Evolutionary conservation across 2,329 filamentous ascomycete species (phyloP).

Genomic region (Colletotrichum lentis): DNA sequence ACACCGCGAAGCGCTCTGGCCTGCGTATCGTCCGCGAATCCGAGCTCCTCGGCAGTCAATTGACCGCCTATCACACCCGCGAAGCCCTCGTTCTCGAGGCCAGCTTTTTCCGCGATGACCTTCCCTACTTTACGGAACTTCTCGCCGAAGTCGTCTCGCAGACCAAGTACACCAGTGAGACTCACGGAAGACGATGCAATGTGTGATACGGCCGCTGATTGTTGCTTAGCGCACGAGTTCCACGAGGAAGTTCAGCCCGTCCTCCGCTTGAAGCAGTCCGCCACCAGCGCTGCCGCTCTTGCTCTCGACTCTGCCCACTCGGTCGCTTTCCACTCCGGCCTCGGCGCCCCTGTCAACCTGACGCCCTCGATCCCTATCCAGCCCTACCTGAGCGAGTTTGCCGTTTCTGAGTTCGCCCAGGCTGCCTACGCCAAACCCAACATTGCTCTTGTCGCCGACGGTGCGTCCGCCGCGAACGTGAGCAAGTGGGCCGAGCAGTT

Average conservation of each 20-base stretch:
- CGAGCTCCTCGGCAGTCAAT: slow-evolving; percentile 92
- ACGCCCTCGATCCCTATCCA: slow-evolving; percentile 74
- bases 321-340: slow-evolving; percentile 90
- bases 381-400: slow-evolving; percentile 81
- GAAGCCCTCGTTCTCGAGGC: slow-evolving; percentile 93
- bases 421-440: slow-evolving; percentile 88
- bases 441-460: slow-evolving; percentile 90
- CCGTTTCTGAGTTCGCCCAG: slow-evolving; percentile 77
- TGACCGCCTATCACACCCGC: slow-evolving; percentile 86
- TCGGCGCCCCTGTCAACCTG: slow-evolving; percentile 81
- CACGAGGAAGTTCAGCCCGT: slow-evolving; percentile 84
- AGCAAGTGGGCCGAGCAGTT: slow-evolving; percentile 93
- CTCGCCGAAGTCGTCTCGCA: slow-evolving; percentile 88
- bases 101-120: slow-evolving; percentile 93
- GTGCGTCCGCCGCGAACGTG: slow-evolving; percentile 77
- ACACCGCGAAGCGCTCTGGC: slow-evolving; percentile 86
- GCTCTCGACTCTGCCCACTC: slow-evolving; percentile 87
- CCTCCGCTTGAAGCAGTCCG: slow-evolving; percentile 76
- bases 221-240: slow-evolving; percentile 79
- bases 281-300: slow-evolving; percentile 71
- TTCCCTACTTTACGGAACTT: slow-evolving; percentile 97
- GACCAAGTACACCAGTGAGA: slow-evolving; percentile 83
- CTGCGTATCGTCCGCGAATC: slow-evolving; percentile 93
- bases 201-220: slow-evolving; percentile 31
- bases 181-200: slow-evolving; percentile 35